Base-by-base conservation (phyloP, 441 rosid species). In the Adansonia madagascariensis region DNA sequence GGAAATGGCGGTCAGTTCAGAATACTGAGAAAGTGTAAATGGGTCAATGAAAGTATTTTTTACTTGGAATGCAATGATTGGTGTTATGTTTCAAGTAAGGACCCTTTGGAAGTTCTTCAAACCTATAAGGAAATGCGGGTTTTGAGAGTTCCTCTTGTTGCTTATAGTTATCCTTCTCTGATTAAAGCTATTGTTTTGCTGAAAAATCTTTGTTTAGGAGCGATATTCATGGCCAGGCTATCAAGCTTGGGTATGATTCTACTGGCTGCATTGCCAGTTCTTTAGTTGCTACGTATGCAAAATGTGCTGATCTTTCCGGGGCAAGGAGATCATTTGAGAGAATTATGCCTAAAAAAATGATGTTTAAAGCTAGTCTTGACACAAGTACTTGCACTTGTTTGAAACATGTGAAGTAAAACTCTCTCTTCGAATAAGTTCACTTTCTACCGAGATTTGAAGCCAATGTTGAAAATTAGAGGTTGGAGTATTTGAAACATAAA, bases 21-120 rank as follows among this genome's bases (percentile, higher is more conserved):
- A 83, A 87, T 24, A 97, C 97, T 20, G 84, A 82, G 87, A 84
- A 75, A 71, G 63, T 94, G 87, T 96, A 78, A 89, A 91, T 96
- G 93, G 78, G 55, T 71, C 78, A 88, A 0, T 86, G 91, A 4
- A 82, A 88, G 83, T 11, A 43, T 85, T 43, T 91, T 35, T 35
- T 35, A 81, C 97, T 0, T 94, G 98, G 98, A 96, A 92, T 78
- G 91, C 97, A 20, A 83, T 91, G 87, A 71, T 94, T 12, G 93
- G 93, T 50, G 90, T 17, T 88, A 87, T 84, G 84, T 89, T 62
- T 87, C 91, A 7, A 88, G 88, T 41, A 86, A 74, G 44, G 81
- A 90, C 17, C 89, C 85, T 78, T 59, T 75, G 47, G 56, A 59
- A 46, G 90, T 93, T 69, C 89, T 94, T 56, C 63, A 80, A 70